Percentiles rank a stretch among this genome's conserved stretches.
These are phyloP conservation scores for Pleodorina starrii DNA, from an alignment of 139 green algal genomes.

Conservation along the genomic window DNA sequence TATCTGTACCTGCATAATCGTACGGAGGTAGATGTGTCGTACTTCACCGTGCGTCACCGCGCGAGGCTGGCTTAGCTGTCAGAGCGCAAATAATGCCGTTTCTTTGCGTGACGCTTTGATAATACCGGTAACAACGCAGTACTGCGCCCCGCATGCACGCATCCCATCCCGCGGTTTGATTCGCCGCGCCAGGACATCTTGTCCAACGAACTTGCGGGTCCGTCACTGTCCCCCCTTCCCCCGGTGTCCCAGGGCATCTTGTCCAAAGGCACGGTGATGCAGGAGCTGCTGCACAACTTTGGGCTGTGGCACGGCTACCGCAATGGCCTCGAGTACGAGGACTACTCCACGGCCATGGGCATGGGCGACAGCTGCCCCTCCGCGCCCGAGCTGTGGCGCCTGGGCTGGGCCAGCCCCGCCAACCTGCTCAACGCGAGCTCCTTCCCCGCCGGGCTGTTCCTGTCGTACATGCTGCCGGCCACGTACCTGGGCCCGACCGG, in stretches of 20 bases:
- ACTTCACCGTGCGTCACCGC: neutral
- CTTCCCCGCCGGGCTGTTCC: neutral
- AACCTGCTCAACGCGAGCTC: neutral
- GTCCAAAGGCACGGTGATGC: constrained; percentile 7
- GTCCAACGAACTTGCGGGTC: no score
- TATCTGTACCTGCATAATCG: neutral
- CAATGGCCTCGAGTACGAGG: neutral
- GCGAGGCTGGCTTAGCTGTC: neutral
- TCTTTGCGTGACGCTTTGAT: neutral
- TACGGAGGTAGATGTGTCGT: neutral
- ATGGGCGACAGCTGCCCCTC: neutral
- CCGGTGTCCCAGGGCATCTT: constrained; percentile 30
- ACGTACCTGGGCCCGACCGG: neutral
- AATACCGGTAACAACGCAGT: neutral
- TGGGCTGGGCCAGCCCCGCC: neutral
- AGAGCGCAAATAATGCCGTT: neutral
- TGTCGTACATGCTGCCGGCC: neutral
- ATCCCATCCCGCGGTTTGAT: no score
- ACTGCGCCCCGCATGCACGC: neutral
- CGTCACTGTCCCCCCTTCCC: no score
- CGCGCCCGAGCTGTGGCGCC: neutral
- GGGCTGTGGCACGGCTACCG: neutral
- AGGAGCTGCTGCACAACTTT: constrained; percentile 30
- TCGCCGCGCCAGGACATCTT: no score
- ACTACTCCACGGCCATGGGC: constrained; percentile 4